Conservation (phyloP, 1,284 basidiomycete species). For the Marasmius oreades region DNA sequence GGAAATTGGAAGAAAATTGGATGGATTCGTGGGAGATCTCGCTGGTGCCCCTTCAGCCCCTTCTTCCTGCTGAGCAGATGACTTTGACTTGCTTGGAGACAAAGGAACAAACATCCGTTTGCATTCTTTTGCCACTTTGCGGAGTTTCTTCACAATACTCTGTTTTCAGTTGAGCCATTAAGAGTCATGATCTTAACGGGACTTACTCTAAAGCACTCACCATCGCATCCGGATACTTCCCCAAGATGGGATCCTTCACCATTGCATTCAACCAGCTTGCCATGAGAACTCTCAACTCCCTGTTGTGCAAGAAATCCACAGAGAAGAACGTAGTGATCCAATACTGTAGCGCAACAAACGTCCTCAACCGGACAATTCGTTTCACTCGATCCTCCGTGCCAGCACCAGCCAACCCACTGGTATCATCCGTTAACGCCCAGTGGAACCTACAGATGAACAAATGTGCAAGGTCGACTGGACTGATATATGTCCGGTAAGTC, state of each 20-base stretch:
- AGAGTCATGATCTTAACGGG: too few relatives aligned
- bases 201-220: too few relatives aligned
- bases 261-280: slow-evolving; percentile 80
- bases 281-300: slow-evolving; percentile 66
- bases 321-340: slow-evolving; percentile 87
- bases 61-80: background rate
- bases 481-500: slow-evolving; percentile 81
- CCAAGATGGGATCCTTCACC: slow-evolving; percentile 62
- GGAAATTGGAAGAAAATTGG: background rate
- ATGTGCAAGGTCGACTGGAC: slow-evolving; percentile 71
- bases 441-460: slow-evolving; percentile 81
- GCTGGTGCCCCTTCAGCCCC: background rate
- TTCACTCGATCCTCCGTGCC: slow-evolving; percentile 56
- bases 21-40: background rate
- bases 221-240: slow-evolving; percentile 61
- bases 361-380: slow-evolving; percentile 78
- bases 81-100: slow-evolving; percentile 26
- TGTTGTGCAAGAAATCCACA: slow-evolving; percentile 82
- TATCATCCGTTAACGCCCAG: slow-evolving; percentile 69
- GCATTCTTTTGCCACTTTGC: slow-evolving; percentile 78
- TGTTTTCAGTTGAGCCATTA: slow-evolving; percentile 25
- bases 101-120: slow-evolving; percentile 60
- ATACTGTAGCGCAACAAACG: slow-evolving; percentile 82
- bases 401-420: slow-evolving; percentile 14
- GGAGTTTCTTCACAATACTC: slow-evolving; percentile 76